phyloP scores from a whole-genome alignment of 2,329 filamentous ascomycete genomes.

The Tolypocladium endophyticum region DNA sequence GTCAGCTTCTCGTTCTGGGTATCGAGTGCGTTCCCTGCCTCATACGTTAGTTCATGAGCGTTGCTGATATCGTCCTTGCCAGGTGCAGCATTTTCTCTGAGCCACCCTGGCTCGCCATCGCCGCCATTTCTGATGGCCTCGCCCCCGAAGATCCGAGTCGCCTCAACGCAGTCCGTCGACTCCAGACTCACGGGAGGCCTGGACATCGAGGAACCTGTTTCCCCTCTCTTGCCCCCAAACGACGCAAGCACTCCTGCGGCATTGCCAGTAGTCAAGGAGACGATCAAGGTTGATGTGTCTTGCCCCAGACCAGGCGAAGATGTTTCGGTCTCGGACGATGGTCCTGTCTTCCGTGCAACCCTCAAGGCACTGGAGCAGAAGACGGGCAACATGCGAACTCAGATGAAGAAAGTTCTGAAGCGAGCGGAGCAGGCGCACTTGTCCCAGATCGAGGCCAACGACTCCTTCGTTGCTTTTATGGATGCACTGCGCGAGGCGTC shows the following conservation, averaged over 20 bases:
- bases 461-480: slow-evolving; percentile 72
- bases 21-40: slow-evolving; percentile 46
- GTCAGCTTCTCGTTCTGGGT: slow-evolving; percentile 96
- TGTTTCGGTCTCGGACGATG: slow-evolving; percentile 77
- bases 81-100: slow-evolving; percentile 35
- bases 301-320: slow-evolving; percentile 81
- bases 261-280: slow-evolving; percentile 25
- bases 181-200: slow-evolving; percentile 65
- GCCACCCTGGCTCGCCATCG: slow-evolving; percentile 55
- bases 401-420: slow-evolving; percentile 94
- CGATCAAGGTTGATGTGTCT: slow-evolving; percentile 76
- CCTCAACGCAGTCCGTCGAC: slow-evolving; percentile 79
- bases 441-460: slow-evolving; percentile 75
- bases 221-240: slow-evolving; percentile 31
- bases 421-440: slow-evolving; percentile 81
- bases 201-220: slow-evolving; percentile 53
- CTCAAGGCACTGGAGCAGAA: slow-evolving; percentile 96
- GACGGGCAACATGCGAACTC: slow-evolving; percentile 82
- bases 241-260: slow-evolving; percentile 23
- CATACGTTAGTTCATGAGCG: background rate
- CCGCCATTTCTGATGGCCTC: slow-evolving; percentile 64
- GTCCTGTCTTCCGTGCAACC: slow-evolving; percentile 88
- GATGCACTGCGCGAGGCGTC: slow-evolving; percentile 81
- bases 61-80: slow-evolving; percentile 2
- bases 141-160: slow-evolving; percentile 67